Evolutionary conservation across 805 yeast species (phyloP), one percentile per base, ranked within the genome.

Genomic region (Novakomyces olei): DNA sequence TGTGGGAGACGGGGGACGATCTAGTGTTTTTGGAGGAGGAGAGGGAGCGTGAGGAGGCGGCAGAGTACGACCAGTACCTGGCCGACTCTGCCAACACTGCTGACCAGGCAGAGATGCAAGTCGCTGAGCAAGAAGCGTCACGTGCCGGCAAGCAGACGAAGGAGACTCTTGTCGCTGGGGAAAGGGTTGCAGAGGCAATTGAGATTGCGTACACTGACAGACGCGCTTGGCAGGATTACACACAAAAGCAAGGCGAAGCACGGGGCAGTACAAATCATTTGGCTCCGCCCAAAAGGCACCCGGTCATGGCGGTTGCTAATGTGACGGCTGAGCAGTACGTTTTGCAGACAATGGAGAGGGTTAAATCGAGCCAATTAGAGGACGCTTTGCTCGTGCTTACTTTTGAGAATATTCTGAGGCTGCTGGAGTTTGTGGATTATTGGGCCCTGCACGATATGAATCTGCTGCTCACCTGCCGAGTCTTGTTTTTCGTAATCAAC

Each of bases 11-110:
- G 50, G 77, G 92, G 4, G 88, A 77, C 34, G 98, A 88, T 50
- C 83, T 85, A 44, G 88, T 88, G n/a, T 88, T 88, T 49, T 55
- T 88, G 38, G 95, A 88, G 52, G 99, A 88, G 60, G 98, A 88
- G 56, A 65, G 88, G 37, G 99, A 88, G 50, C 78, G 75, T 52
- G 98, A 88, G 52, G 61, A 81, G 67, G 98, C 88, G 50, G 93
- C 83, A 51, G 57, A 72, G 36, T 80, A 83, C 47, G 96, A 88
- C 48, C 63, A 67, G n/a, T 76, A 74, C 5, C 57, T 88, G 29
- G 59, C 81, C 32, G 69, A 65, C 10, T 69, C 83, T 4, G 56
- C 46, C 16, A 63, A 54, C 30, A 54, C 44, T 3, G 58, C 49
- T 6, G 60, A 48, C 8, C 58, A 44, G 2, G 50, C 37, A 3